Base-by-base conservation (phyloP, 257 asterid genomes). In the Salvia hispanica region DNA sequence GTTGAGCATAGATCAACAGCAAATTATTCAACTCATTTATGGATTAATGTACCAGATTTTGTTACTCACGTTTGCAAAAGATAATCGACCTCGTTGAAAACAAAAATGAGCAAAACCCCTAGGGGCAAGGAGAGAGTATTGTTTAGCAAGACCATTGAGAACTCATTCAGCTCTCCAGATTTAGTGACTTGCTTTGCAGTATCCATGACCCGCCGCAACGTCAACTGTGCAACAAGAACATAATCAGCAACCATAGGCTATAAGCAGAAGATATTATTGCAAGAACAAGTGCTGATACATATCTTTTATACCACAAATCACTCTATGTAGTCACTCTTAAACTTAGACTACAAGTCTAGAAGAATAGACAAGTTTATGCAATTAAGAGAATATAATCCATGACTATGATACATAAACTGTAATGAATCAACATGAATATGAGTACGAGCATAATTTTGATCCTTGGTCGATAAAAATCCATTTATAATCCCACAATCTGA, bases 61-160 rank as follows among this genome's bases (percentile, higher is more conserved):
- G 53, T 68, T 67, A 83, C 97, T 91, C 74, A 91, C 97, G 97
- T 91, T 73, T 72, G 85, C 67, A 75, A 80, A 65, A 91, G 93
- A 74, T 86, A 91, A 54, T 86, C 88, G 60, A 77, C 81, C 81
- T 91, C 97, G 21, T 88, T 85, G 81, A 88, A 87, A 56, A 77
- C 69, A 25, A 88, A 62, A 50, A 91, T 45, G 68, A 88, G 95
- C 36, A 83, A 51, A 67, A 83, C 47, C 37, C 97, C 97, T 8
- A 91, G 69, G 15, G 97, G 96, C 75, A 91, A 57, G 25, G 96
- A 91, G 65, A 91, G 96, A 12, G 79, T 84, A 74, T 91, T 91
- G 81, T 88, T 91, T 64, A 88, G 86, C 84, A 85, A 71, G 79
- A 91, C 97, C 97, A 91, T 91, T 2, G 97, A 83, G 79, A 91